Conservation (phyloP, 345 rosid species). For the Chamaenerion angustifolium region DNA sequence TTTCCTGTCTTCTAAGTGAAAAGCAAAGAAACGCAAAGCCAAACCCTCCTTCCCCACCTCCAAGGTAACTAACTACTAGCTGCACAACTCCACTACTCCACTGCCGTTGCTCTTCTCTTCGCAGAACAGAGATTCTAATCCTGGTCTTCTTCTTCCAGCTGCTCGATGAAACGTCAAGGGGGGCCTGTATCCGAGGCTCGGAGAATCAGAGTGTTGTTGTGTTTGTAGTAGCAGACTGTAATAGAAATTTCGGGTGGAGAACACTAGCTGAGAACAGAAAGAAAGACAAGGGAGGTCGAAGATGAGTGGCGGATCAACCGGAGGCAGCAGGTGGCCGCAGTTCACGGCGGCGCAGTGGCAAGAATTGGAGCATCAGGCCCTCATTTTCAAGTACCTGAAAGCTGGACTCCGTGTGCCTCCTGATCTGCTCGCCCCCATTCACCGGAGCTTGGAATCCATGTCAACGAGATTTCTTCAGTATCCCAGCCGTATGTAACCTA, state of each 20-base stretch:
- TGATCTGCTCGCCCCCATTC: slow-evolving; percentile 49
- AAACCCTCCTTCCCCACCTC: slow-evolving; percentile 5
- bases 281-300: too few relatives aligned
- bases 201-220: too few relatives aligned
- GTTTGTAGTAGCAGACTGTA: too few relatives aligned
- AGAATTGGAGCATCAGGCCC: slow-evolving; percentile 87
- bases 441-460: slow-evolving; percentile 26
- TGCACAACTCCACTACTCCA: not conserved
- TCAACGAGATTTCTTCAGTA: slow-evolving; percentile 20
- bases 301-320: not conserved
- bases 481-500: slow-evolving; percentile 22
- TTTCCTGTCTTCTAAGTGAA: too few relatives aligned
- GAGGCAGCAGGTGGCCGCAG: slow-evolving; percentile 11
- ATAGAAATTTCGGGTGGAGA: too few relatives aligned
- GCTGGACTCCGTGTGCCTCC: slow-evolving; percentile 67
- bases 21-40: too few relatives aligned
- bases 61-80: not conserved
- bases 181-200: too few relatives aligned
- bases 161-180: not conserved
- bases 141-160: not conserved
- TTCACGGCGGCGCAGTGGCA: slow-evolving; percentile 62
- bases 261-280: too few relatives aligned
- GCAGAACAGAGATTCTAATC: not conserved
- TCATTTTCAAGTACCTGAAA: slow-evolving; percentile 62
- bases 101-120: not conserved